These are phyloP conservation scores for Colletotrichum lentis DNA, from an alignment of 2,329 filamentous ascomycete species.

Conservation along the genomic window DNA sequence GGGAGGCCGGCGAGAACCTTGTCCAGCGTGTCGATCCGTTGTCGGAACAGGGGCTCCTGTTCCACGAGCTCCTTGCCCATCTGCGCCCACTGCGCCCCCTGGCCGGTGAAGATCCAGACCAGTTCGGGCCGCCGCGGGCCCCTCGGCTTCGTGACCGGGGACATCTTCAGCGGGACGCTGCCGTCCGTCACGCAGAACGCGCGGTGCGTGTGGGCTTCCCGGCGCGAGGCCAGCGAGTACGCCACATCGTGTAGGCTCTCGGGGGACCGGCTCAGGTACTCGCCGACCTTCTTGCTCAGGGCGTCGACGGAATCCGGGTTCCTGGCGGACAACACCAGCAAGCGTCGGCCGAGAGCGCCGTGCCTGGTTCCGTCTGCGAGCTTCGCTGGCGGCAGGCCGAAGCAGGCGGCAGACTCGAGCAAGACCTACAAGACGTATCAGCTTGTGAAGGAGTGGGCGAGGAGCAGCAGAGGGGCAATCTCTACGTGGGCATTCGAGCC, in stretches of 20 bases:
- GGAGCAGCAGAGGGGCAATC: not conserved
- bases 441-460: not conserved
- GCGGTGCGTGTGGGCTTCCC: conserved; percentile 37
- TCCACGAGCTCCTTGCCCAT: conserved; percentile 37
- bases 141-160: conserved; percentile 29
- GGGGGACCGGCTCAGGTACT: conserved; percentile 22
- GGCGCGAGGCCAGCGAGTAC: conserved; percentile 36
- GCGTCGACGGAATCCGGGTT: conserved; percentile 4
- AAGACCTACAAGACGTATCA: conserved; percentile 6
- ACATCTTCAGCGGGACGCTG: conserved; percentile 24
- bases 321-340: conserved; percentile 20
- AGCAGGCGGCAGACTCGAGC: conserved; percentile 29
- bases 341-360: not conserved
- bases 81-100: conserved; percentile 39
- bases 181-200: conserved; percentile 34
- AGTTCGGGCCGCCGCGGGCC: not conserved
- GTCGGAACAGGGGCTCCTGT: conserved; percentile 24
- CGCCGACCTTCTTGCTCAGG: not conserved
- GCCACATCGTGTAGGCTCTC: conserved; percentile 36
- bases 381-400: not conserved
- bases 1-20: conserved; percentile 12
- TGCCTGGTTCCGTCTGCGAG: not conserved
- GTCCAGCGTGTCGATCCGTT: conserved; percentile 36
- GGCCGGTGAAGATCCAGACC: conserved; percentile 38
- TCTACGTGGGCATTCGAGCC: conserved; percentile 49